These are phyloP conservation scores for Pythium chondricola DNA, from an alignment of 352 stramenopile genomes.

Conservation along the genomic window DNA sequence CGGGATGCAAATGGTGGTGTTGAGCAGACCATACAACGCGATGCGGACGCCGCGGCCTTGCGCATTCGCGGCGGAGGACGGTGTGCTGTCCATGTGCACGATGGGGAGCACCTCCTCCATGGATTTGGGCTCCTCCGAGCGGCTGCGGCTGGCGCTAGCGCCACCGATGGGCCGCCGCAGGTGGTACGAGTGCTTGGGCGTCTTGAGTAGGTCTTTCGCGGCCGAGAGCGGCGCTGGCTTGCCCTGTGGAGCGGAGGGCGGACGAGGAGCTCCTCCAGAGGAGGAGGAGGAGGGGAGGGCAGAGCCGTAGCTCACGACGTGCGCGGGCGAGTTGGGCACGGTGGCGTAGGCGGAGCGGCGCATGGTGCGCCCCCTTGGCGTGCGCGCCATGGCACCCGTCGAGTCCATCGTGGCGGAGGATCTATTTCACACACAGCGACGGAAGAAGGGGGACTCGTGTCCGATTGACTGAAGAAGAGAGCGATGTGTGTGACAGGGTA, in stretches of 20 bases:
- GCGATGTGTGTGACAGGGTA: too few relatives aligned
- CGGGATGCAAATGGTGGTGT: conserved; percentile 92
- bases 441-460: too few relatives aligned
- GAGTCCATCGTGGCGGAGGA: conserved; percentile 59
- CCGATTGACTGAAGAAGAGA: too few relatives aligned
- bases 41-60: conserved; percentile 44
- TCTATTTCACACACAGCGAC: too few relatives aligned
- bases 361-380: conserved; percentile 46
- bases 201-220: conserved; percentile 9
- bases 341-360: too few relatives aligned
- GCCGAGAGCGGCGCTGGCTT: conserved; percentile 13
- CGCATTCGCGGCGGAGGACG: not conserved
- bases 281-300: conserved; percentile 10
- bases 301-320: conserved; percentile 26
- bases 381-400: conserved; percentile 68
- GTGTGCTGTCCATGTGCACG: conserved; percentile 8
- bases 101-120: conserved; percentile 18
- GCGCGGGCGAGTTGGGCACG: conserved; percentile 22
- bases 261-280: not conserved
- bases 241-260: too few relatives aligned
- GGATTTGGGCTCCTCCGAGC: not conserved
- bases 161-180: conserved; percentile 7
- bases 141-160: not conserved
- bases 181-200: conserved; percentile 23
- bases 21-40: conserved; percentile 87